Base-by-base conservation (phyloP, 768 basidiomycete species). In the Jaapia argillacea region DNA sequence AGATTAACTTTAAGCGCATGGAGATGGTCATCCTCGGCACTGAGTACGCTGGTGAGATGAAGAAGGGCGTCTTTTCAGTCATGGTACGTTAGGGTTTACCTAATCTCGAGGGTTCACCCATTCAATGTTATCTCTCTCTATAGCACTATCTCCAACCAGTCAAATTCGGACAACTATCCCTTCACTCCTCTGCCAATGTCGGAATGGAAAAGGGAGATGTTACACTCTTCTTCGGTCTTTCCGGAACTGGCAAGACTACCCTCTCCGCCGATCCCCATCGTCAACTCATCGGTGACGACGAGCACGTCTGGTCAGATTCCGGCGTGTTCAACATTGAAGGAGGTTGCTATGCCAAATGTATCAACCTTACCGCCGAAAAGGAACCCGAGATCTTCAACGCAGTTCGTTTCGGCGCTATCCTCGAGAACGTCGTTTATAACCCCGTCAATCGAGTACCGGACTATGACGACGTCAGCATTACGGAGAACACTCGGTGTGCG, bases 261-360 rank as follows among this genome's bases (percentile, higher is more conserved):
- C 81, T 98, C 40, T 97, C 94, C 10, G 92, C 96, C 24, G 96
- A 99, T 64, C 91, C 94, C 18, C 75, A 80, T 54, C 89, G 96
- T 48, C 69, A 86, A 42, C 79, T 99, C 48, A 98, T 98, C 52
- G 96, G 96, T 54, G 96, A 99, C 61, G 96, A 99, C 61, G 96
- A 98, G 67, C 96, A 99, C 61, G 96, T 99, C 57, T 99, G 96
- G 96, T 91, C 90, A 12, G 96, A 99, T 65, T 83, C 74, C n/a
- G 96, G 96, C 58, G 94, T 99, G 48, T 99, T 99, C 81, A 98
- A 98, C 75, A 99, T 99, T 57, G 96, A 99, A 59, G 96, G 96
- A 49, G 96, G 96, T 40, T 99, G 96, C 67, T 99, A 98, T 61
- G 96, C 96, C 64, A 98, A 99, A 69, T 84, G 80, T 63, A 85